Evolutionary conservation across 768 basidiomycete species (phyloP).

Genomic region (Xerocomus brunneocitrinus): DNA sequence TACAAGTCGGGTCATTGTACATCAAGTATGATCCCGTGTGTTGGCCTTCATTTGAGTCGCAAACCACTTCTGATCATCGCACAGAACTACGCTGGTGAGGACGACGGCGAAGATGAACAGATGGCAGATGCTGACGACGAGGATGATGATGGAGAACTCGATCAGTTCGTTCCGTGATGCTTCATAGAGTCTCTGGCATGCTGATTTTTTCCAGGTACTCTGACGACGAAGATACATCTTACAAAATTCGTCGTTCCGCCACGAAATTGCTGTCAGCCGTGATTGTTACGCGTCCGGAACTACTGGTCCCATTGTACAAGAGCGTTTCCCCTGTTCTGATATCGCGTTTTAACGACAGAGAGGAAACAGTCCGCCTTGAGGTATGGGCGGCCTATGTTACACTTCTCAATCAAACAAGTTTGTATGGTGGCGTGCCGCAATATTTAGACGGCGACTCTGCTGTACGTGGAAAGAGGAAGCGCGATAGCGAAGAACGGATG

Average conservation of each 20-base stretch:
- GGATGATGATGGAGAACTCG: slow-evolving; percentile 77
- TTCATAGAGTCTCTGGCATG: not conserved
- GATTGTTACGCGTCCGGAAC: slow-evolving; percentile 86
- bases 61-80: slow-evolving; percentile 7
- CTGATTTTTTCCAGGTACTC: slow-evolving; percentile 60
- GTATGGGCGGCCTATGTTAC: slow-evolving; percentile 83
- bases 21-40: slow-evolving; percentile 91
- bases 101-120: slow-evolving; percentile 60
- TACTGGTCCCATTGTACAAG: slow-evolving; percentile 73
- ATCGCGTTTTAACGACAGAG: slow-evolving; percentile 88
- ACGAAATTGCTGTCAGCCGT: slow-evolving; percentile 85
- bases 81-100: slow-evolving; percentile 72
- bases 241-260: slow-evolving; percentile 92
- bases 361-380: slow-evolving; percentile 91
- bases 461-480: slow-evolving; percentile 66
- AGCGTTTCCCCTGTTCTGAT: slow-evolving; percentile 86
- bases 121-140: slow-evolving; percentile 61
- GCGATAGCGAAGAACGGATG: slow-evolving; percentile 72
- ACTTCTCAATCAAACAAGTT: slow-evolving; percentile 77
- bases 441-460: slow-evolving; percentile 44
- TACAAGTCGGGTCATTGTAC: slow-evolving; percentile 66
- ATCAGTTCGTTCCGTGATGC: slow-evolving; percentile 50
- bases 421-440: slow-evolving; percentile 67
- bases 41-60: not conserved
- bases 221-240: slow-evolving; percentile 97